Evolutionary conservation across 1,284 basidiomycete species (phyloP).

Genomic region (Heterobasidion irregulare): DNA sequence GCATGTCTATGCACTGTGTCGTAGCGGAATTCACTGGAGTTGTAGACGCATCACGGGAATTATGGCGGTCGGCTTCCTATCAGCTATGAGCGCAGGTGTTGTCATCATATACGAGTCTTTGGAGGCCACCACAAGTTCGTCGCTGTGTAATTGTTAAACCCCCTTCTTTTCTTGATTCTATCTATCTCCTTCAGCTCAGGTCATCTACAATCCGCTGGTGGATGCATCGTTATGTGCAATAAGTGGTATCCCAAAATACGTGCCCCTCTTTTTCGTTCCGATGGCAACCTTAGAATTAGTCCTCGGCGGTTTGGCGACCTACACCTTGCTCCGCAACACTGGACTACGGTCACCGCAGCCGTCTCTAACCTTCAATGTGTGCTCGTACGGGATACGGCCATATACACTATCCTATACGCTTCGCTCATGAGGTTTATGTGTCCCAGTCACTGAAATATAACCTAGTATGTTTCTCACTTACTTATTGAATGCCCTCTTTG

Average conservation of each 20-base stretch:
- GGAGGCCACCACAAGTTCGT: neutral
- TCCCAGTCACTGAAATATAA: neutral
- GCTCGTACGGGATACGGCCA: neutral
- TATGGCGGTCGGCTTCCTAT: neutral
- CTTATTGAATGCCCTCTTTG: neutral
- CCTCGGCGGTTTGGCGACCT: neutral
- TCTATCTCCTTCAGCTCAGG: neutral
- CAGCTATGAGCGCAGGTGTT: neutral
- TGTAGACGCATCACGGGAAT: neutral
- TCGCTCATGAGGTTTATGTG: neutral
- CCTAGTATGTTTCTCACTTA: neutral
- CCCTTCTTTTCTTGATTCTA: neutral
- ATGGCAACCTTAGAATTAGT: neutral
- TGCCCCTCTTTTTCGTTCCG: neutral
- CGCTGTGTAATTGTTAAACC: neutral
- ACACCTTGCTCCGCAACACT: neutral
- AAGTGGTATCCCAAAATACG: neutral
- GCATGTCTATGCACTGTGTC: neutral
- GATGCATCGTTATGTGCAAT: neutral
- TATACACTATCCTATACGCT: neutral
- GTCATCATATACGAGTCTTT: neutral
- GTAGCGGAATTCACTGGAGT: neutral
- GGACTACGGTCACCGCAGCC: neutral
- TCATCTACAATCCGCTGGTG: neutral
- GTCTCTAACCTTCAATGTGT: neutral